Base-by-base conservation (phyloP, 345 rosid species). In the Capsella bursapastoris region DNA sequence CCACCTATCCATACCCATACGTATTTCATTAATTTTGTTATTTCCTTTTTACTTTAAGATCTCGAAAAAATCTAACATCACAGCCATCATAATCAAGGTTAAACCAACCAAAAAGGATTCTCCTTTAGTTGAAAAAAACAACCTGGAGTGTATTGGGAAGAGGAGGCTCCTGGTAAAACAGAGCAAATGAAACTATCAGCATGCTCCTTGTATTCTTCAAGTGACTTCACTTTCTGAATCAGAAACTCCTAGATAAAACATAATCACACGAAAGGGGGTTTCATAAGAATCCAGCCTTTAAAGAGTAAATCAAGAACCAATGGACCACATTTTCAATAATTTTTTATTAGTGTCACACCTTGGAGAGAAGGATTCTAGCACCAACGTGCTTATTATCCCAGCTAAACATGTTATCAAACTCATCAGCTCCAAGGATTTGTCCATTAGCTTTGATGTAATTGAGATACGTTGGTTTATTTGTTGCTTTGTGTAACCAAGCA, bases 111-210 rank as follows among this genome's bases (percentile, higher is more conserved):
- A 7, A 35, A 7, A 35, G 38, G 38, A 35, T 35, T 35, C 38
- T 2, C 38, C 9, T 35, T 7, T 35, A 2, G 9, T 13, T 12
- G 0, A 11, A 78, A 2, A 15, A 14, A 0, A 57, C 25, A n/a
- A 66, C 98, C 98, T 80, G 90, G 98, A n/a, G 98, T 89, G 66
- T 88, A 94, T 64, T 87, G 86, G 43, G 95, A 35, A 53, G 97
- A 91, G 59, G 93, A 87, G 44, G 93, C 88, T 45, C 88, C 97
- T 29, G 97, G 98, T 7, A 94, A 69, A 29, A 94, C 82, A 11
- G 97, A 91, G 78, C 98, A 94, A 38, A 94, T 85, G 73, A 94
- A 94, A 83, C 80, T 88, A 82, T 94, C 98, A 43, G 98, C 95
- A 70, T 88, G 96, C 41, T 83, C 95, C 41, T 94, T 91, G 90